phyloP scores from a whole-genome alignment of 2,329 filamentous ascomycete genomes.

The Didymella keratinophila region DNA sequence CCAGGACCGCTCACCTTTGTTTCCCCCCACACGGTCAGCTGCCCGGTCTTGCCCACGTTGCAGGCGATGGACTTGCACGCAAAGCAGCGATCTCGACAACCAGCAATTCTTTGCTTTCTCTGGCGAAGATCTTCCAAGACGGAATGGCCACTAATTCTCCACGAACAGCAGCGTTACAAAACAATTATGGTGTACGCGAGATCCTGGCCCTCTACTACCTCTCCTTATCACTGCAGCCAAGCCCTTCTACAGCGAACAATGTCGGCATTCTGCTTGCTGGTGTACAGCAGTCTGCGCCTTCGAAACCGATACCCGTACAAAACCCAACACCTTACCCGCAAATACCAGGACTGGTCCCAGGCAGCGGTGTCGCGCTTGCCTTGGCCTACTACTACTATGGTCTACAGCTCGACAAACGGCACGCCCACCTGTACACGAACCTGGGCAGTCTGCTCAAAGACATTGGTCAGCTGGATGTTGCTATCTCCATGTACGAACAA shows the following conservation, averaged over 20 bases:
- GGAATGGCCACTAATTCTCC: conserved; percentile 79
- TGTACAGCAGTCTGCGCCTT: conserved; percentile 73
- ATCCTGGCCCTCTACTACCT: conserved; percentile 95
- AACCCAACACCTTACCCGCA: conserved; percentile 47
- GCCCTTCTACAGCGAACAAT: conserved; percentile 97
- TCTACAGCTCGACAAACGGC: conserved; percentile 81
- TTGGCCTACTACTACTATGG: conserved; percentile 97
- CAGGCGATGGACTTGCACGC: conserved; percentile 71
- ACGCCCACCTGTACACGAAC: conserved; percentile 97
- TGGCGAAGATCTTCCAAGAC: conserved; percentile 98
- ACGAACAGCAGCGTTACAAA: conserved; percentile 62
- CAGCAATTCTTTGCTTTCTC: conserved; percentile 90
- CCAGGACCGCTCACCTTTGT: conserved; percentile 81
- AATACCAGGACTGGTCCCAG: conserved; percentile 81
- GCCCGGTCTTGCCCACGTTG: conserved; percentile 77
- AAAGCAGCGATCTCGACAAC: conserved; percentile 89
- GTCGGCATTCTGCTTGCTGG: conserved; percentile 96
- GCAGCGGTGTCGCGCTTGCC: conserved; percentile 86
- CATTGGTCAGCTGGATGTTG: conserved; percentile 88
- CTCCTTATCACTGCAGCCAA: conserved; percentile 91
- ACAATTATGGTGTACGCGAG: conserved; percentile 81
- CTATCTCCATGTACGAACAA: conserved; percentile 96
- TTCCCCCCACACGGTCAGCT: conserved; percentile 79
- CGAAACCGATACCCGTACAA: conserved; percentile 54
- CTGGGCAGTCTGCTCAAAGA: conserved; percentile 95